Base-by-base conservation (phyloP, 2,329 filamentous ascomycete species). In the Thelonectria rubi region DNA sequence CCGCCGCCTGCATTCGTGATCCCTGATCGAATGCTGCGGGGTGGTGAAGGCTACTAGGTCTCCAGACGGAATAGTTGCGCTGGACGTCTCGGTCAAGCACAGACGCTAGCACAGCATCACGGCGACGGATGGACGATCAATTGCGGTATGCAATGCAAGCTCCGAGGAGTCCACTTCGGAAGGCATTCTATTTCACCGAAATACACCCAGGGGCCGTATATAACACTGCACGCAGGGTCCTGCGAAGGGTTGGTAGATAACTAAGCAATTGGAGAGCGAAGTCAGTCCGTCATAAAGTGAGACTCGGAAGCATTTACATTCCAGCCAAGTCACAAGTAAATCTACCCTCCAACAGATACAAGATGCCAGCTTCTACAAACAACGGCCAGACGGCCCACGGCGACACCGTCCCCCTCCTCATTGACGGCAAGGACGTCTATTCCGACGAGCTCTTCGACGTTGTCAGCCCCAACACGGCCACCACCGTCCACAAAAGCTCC, bases 391-490 rank as follows among this genome's bases (percentile, higher is more conserved):
- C 20, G 20, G 3, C 18, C 42, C 42, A 46, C 12, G 42, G 42
- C 18, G 47, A 39, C 26, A 17, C 37, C 11, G 75, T 81, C 17
- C 80, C 80, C 7, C 80, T 82, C 58, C 63, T 81, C 49, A 80
- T 82, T 55, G 71, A 78, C 58, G 80, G 80, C 62, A 73, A 77
- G 69, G 81, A 86, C 60, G 74, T 81, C 54, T 74, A 70, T 7
- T 80, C 81, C 11, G 70, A 75, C 1, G 79, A 80, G 15, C 84
- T 82, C 11, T 88, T 87, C 69, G 74, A 82, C 37, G 85, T 92
- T 40, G 78, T 79, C 62, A 85, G 82, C 32, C 89, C 90, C 2
- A 74, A 50, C 73, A 85, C 75, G 66, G 86, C 70, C 18, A 69
- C 81, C 6, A 70, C 86, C 47, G 81, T 86, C 74, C 78, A 81